Evolutionary conservation across 352 stramenopile genomes (phyloP), one percentile per base, ranked within the genome.

Genomic region (Phytopythium kandeliae): DNA sequence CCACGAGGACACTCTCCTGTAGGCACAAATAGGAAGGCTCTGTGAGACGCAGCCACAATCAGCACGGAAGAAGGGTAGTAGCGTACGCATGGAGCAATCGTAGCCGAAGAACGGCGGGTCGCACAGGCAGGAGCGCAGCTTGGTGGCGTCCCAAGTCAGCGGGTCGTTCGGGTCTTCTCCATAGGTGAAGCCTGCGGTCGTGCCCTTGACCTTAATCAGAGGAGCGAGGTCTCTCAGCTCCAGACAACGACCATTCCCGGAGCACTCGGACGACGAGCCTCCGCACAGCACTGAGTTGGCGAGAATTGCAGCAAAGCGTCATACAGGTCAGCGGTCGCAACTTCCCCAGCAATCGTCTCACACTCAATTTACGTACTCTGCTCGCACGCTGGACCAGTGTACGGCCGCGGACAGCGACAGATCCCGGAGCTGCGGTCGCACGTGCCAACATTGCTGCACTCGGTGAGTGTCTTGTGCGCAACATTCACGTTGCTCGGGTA

Each of bases 181-280:
- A 48, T 89, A 90, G 0, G 67, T 69, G 60, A 78, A 89, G 3
- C 61, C 74, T 1, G 59, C 66, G 0, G 58, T 65, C 49, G 82
- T 70, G 19, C 76, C 74, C 28, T 90, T 85, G 37, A 90, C 54
- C 1, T 58, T 66, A 2, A 74, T 58, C 4, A 83, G 60, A 24
- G 74, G 74, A 1, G 81, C 72, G 17, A 93, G 52, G 47, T 91
- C 69, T 13, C 60, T 63, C 25, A 97, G 62, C 2, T 68, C 78
- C 25, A 92, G 57, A 36, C 88, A 97, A 30, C 74, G 68, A 0
- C 85, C 88, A 41, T 92, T 84, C 17, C 73, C 85, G 3, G 77
- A 89, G 58, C 85, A 92, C 48, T 85, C 73, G 22, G 58, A 52
- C 0, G 51, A 57, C 0, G 57, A 45, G 0, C 71, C 69, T 48